Base-by-base conservation (phyloP, 2,329 filamentous ascomycete species). In the Aspergillus sp. region DNA sequence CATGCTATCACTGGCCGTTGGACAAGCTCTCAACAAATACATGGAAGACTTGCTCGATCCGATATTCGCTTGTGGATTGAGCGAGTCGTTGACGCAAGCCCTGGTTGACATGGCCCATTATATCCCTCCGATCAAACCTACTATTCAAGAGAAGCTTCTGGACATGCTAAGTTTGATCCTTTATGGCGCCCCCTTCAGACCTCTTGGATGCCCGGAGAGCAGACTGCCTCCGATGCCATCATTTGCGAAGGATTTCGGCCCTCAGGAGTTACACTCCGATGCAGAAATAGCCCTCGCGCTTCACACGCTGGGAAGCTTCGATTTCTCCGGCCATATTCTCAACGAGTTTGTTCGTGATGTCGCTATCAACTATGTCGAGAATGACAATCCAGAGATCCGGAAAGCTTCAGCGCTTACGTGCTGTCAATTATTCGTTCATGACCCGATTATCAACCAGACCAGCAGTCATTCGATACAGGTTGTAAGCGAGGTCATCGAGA, bases 321-420 rank as follows among this genome's bases (percentile, higher is more conserved):
- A 99, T 70, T 99, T 99, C 66, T 87, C 79, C 31, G 86, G 82
- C 2, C 91, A 97, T 65, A 88, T 97, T 14, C 77, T 99, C 14
- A 99, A 99, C 64, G 95, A 99, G 69, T 99, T 99, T 62, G 94
- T 99, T 23, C 89, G 94, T 20, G 94, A 99, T 68, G 94, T 99
- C 46, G 94, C 95, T 3, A 95, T 99, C 67, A 94, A 93, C 70
- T 99, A 97, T 64, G 93, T 99, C 40, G 93, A 99, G 62, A 94
- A 96, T 58, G 93, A 97, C 62, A 95, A 96, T 63, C 82, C 91
- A 0, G 89, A 95, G 59, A 97, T 96, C 47, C 86, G 94, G 54
- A 93, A 96, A 72, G 94, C 94, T 14, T 93, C 94, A 2, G 92
- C 94, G 14, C 79, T 99, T 56, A 99, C 95, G 4, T 97, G 94